Evolutionary conservation across 352 stramenopile species (phyloP).

Genomic region (Plasmopara muralis): DNA sequence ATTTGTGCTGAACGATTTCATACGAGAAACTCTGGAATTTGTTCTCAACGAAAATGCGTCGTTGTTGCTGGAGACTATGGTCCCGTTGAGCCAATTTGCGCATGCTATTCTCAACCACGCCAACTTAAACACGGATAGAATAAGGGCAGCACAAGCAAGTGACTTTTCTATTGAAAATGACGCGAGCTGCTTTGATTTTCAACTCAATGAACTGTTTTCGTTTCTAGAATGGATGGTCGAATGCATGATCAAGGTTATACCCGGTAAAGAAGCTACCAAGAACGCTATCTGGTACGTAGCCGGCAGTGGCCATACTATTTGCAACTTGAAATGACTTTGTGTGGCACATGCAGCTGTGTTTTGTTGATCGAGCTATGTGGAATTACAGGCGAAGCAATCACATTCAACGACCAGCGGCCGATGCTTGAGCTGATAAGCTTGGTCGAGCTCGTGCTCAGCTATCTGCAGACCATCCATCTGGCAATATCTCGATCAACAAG

Average conservation of each 20-base stretch:
- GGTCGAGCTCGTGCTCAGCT: constrained; percentile 26
- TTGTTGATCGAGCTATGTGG: constrained; percentile 58
- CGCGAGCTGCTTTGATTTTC: constrained; percentile 13
- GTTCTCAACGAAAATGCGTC: constrained; percentile 10
- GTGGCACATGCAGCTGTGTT: constrained; percentile 41
- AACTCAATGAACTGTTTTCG: constrained; percentile 23
- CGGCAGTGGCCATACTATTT: background rate
- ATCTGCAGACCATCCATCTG: constrained; percentile 26
- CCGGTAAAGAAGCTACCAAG: constrained; percentile 18
- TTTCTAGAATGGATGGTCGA: constrained; percentile 33
- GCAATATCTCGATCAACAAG: constrained; percentile 20
- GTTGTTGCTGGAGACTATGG: constrained; percentile 50
- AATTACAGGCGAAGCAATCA: constrained; percentile 42
- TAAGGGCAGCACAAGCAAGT: background rate
- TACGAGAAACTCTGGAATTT: constrained; percentile 41
- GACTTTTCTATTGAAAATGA: constrained; percentile 1
- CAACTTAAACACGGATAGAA: constrained; percentile 34
- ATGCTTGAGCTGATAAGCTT: constrained; percentile 24
- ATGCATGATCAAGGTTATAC: constrained; percentile 30
- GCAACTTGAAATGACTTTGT: background rate
- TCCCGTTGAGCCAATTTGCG: constrained; percentile 61
- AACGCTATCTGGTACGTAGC: constrained; percentile 21
- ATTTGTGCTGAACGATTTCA: constrained; percentile 58
- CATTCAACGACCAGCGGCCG: constrained; percentile 19
- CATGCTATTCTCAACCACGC: constrained; percentile 59